A percentile compares a stretch with the other conserved stretches of the same genome.
phyloP scores from a whole-genome alignment of 2,329 filamentous ascomycete genomes.

The Cordyceps javanica region DNA sequence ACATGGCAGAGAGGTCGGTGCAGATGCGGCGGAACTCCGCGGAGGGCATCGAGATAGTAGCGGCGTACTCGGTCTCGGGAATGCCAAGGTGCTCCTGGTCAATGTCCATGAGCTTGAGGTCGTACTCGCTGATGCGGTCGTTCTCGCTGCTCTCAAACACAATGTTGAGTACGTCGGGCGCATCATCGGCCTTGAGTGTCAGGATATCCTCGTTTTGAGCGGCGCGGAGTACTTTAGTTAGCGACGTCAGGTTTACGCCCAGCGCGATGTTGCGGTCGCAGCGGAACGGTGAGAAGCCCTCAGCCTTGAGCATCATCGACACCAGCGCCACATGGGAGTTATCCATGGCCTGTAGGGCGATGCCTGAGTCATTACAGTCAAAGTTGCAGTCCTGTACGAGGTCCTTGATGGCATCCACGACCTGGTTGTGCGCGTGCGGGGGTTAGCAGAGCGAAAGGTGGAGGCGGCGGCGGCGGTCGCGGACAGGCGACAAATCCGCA shows the following conservation, averaged over 20 bases:
- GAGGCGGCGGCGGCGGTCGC: slow-evolving; percentile 12
- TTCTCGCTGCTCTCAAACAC: slow-evolving; percentile 85
- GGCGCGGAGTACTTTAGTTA: slow-evolving; percentile 94
- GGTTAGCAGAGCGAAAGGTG: slow-evolving; percentile 7
- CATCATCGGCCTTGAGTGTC: slow-evolving; percentile 95
- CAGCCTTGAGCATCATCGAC: slow-evolving; percentile 96
- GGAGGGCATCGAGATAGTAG: slow-evolving; percentile 83
- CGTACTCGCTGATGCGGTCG: slow-evolving; percentile 95
- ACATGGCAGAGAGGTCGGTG: slow-evolving; percentile 83
- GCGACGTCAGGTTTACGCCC: slow-evolving; percentile 90
- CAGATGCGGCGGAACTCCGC: slow-evolving; percentile 92
- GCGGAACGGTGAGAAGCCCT: slow-evolving; percentile 89
- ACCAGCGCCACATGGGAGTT: slow-evolving; percentile 99
- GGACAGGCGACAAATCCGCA: not conserved
- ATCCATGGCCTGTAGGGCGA: slow-evolving; percentile 98
- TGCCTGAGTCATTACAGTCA: slow-evolving; percentile 99
- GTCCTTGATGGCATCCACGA: slow-evolving; percentile 98
- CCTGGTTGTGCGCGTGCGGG: slow-evolving; percentile 44
- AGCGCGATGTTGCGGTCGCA: slow-evolving; percentile 99
- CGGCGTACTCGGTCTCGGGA: slow-evolving; percentile 96
- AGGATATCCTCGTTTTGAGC: slow-evolving; percentile 92
- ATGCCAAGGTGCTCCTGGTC: slow-evolving; percentile 99
- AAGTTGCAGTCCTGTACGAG: slow-evolving; percentile 99
- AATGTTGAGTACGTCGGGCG: slow-evolving; percentile 90
- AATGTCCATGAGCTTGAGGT: slow-evolving; percentile 99